phyloP scores from a whole-genome alignment of 208 protist genomes.

The Crithidia sp. region DNA sequence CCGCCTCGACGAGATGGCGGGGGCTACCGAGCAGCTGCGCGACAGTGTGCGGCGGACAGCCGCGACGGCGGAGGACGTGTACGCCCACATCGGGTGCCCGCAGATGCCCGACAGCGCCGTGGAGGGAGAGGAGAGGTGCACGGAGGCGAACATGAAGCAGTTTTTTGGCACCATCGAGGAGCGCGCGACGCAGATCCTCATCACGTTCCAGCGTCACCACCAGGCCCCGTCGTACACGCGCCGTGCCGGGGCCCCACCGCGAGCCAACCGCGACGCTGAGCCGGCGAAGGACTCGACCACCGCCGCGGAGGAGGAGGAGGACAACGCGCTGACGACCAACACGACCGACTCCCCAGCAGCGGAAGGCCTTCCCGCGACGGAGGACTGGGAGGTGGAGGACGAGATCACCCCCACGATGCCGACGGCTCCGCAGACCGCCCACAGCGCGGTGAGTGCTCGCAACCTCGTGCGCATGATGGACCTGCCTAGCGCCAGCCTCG shows the following conservation, averaged over 20 bases:
- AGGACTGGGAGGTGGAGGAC: constrained; percentile 34
- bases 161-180: constrained; percentile 94
- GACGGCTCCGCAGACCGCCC: constrained; percentile 44
- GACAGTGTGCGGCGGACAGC: constrained; percentile 69
- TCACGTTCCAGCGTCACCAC: constrained; percentile 63
- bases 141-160: constrained; percentile 86
- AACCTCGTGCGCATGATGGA: constrained; percentile 66
- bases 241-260: constrained; percentile 7
- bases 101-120: constrained; percentile 22
- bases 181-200: constrained; percentile 80
- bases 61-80: constrained; percentile 81
- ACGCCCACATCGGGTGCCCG: constrained; percentile 72
- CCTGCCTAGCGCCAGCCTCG: constrained; percentile 81
- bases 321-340: constrained; percentile 34
- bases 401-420: constrained; percentile 48
- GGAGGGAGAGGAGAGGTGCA: constrained; percentile 55
- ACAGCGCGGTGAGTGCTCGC: constrained; percentile 65
- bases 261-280: constrained; percentile 11
- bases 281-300: constrained; percentile 10
- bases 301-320: constrained; percentile 26
- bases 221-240: constrained; percentile 17
- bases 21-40: constrained; percentile 51
- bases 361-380: constrained; percentile 27
- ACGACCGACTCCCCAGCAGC: constrained; percentile 30
- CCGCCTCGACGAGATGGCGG: constrained; percentile 72